phyloP scores from a whole-genome alignment of 2,329 filamentous ascomycete species.

The Colletotrichum acutatum region DNA sequence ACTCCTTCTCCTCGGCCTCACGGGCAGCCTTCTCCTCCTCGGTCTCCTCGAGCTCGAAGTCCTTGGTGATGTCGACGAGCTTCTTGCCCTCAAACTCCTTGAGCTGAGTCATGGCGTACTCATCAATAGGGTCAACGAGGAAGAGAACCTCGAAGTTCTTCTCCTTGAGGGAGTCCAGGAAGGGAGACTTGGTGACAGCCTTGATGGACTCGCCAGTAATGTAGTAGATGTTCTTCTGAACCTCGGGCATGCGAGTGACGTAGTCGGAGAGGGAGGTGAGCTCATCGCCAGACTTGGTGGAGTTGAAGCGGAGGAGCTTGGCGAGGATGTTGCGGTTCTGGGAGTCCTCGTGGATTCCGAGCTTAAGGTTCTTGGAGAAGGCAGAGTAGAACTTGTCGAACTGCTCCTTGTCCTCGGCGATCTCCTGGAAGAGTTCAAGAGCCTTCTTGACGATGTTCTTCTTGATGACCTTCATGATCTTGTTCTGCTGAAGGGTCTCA shows the following conservation, averaged over 20 bases:
- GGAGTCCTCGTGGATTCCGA: conserved; percentile 99
- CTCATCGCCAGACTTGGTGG: conserved; percentile 98
- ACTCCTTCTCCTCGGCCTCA: conserved; percentile 99
- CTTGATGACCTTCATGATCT: conserved; percentile 99
- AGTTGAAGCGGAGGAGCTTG: conserved; percentile 99
- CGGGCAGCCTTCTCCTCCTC: conserved; percentile 98
- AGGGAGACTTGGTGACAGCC: conserved; percentile 97
- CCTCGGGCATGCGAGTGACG: conserved; percentile 98
- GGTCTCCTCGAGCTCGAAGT: conserved; percentile 99
- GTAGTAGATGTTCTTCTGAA: conserved; percentile 99
- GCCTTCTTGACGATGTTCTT: conserved; percentile 99
- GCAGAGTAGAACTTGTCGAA: conserved; percentile 99
- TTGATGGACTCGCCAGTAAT: conserved; percentile 99
- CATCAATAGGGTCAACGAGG: conserved; percentile 98
- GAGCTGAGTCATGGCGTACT: conserved; percentile 99
- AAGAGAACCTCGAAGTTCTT: conserved; percentile 99
- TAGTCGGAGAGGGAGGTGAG: conserved; percentile 95
- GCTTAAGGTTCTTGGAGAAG: conserved; percentile 99
- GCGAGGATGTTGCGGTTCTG: conserved; percentile 94
- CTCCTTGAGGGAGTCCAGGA: conserved; percentile 98
- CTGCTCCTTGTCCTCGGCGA: conserved; percentile 99
- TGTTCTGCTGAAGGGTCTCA: conserved; percentile 99
- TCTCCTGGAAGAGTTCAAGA: conserved; percentile 99
- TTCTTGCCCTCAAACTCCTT: conserved; percentile 99
- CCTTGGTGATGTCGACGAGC: conserved; percentile 99